Conservation (phyloP, 805 yeast species). For the Gaillardinia entomophila region DNA sequence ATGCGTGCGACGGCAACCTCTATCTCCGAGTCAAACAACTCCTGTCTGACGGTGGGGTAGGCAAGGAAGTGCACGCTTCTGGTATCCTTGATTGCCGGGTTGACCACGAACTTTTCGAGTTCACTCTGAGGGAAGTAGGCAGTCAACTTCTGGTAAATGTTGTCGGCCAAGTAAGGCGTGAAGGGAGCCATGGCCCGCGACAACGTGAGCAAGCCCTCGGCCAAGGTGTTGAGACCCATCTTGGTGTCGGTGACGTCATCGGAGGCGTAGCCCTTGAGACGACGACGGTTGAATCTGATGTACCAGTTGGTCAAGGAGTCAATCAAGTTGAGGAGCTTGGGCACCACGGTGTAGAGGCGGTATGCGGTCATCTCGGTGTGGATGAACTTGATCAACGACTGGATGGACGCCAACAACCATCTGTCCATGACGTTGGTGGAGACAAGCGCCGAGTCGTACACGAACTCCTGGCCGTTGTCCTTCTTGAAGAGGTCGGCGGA, state of each 20-base stretch:
- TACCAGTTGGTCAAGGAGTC: constrained; percentile 98
- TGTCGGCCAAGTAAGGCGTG: constrained; percentile 93
- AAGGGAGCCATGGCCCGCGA: constrained; percentile 98
- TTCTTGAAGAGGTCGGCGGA: constrained; percentile 83
- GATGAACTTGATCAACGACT: constrained; percentile 79
- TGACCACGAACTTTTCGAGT: constrained; percentile 37
- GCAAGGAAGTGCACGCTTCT: constrained; percentile 91
- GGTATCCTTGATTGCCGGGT: constrained; percentile 46
- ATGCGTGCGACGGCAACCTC: constrained; percentile 88
- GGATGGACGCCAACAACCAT: constrained; percentile 96
- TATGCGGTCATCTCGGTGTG: constrained; percentile 87
- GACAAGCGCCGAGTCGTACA: constrained; percentile 56
- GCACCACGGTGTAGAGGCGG: constrained; percentile 93
- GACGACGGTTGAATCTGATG: constrained; percentile 95
- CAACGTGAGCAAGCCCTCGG: constrained; percentile 83
- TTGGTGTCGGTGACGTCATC: constrained; percentile 79
- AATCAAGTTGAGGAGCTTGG: constrained; percentile 79
- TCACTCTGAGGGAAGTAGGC: constrained; percentile 55
- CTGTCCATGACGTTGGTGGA: constrained; percentile 93
- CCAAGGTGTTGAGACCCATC: constrained; percentile 83
- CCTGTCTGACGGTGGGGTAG: constrained; percentile 82
- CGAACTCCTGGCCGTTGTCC: constrained; percentile 62
- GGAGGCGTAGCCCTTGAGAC: constrained; percentile 82
- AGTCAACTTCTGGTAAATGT: constrained; percentile 73
- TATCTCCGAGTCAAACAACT: constrained; percentile 72